Percentiles rank a stretch among this genome's conserved stretches.
Evolutionary conservation across 2,329 filamentous ascomycete species (phyloP).

Genomic region (Hypomyces rosellus): DNA sequence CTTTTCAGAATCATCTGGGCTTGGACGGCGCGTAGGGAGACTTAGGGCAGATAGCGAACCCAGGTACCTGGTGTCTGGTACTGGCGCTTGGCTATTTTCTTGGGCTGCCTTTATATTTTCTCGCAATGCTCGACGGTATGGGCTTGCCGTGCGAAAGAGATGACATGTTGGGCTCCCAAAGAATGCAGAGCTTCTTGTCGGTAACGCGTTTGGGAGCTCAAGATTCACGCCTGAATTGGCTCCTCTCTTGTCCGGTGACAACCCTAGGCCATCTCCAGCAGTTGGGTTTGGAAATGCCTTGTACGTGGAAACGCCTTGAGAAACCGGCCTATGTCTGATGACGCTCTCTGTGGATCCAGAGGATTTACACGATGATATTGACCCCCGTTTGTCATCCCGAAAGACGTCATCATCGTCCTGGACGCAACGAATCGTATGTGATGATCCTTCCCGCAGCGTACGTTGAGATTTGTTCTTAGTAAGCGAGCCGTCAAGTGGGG

Average conservation of each 20-base stretch:
- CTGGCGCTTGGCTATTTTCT: constrained; percentile 17
- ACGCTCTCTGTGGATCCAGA: neutral
- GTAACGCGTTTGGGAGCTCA: constrained; percentile 24
- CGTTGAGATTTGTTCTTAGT: neutral
- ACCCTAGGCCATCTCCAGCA: constrained; percentile 10
- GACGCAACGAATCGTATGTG: constrained; percentile 29
- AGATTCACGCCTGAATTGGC: constrained; percentile 9
- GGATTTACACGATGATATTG: neutral
- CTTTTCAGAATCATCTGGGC: constrained; percentile 33
- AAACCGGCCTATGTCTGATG: neutral
- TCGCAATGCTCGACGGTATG: constrained; percentile 47
- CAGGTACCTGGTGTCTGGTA: constrained; percentile 31
- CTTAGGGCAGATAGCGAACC: constrained; percentile 34
- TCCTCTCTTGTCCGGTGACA: constrained; percentile 9
- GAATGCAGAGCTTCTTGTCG: constrained; percentile 41
- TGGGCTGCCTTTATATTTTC: constrained; percentile 37
- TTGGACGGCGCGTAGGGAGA: constrained; percentile 34
- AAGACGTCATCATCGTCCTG: constrained; percentile 29
- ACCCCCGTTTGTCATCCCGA: constrained; percentile 8
- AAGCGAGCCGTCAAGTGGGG: neutral
- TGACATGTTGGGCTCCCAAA: constrained; percentile 46
- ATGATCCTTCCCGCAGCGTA: constrained; percentile 4
- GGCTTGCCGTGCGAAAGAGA: constrained; percentile 48
- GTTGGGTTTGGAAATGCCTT: constrained; percentile 10
- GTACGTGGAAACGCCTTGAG: neutral